phyloP scores from a whole-genome alignment of 805 yeast genomes.

The Osmozyma mogii region DNA sequence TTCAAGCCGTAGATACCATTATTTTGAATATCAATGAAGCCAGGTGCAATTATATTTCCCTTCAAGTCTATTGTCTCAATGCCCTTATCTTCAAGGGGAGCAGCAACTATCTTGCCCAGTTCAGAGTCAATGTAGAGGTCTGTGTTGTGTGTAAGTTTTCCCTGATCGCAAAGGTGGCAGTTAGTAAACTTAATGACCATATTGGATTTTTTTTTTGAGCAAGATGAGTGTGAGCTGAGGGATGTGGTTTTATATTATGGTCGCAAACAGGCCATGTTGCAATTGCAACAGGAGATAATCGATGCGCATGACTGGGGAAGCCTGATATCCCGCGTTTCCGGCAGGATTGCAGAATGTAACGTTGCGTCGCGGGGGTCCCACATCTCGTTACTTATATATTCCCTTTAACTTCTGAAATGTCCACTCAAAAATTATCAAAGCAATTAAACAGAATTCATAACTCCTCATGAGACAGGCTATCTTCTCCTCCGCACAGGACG shows the following conservation, averaged over 20 bases:
- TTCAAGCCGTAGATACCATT: constrained; percentile 53
- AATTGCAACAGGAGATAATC: constrained; percentile 4
- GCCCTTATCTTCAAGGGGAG: constrained; percentile 4
- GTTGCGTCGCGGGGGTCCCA: constrained; percentile 9
- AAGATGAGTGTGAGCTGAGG: no score
- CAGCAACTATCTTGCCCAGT: constrained; percentile 36
- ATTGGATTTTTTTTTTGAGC: no score
- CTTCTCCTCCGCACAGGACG: constrained; percentile 31
- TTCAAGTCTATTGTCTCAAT: constrained; percentile 33
- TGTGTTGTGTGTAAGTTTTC: constrained; percentile 21
- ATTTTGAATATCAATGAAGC: constrained; percentile 49
- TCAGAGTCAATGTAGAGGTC: constrained; percentile 38
- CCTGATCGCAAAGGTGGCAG: constrained; percentile 37
- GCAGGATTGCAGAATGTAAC: constrained; percentile 6
- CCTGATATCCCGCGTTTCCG: constrained; percentile 1
- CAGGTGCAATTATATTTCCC: constrained; percentile 46
- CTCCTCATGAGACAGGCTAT: constrained; percentile 28
- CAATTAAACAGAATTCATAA: no score
- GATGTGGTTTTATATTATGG: no score
- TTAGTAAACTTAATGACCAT: constrained; percentile 28
- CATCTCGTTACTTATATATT: no score
- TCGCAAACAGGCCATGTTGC: constrained; percentile 5
- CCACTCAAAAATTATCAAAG: no score
- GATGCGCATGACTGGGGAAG: neutral
- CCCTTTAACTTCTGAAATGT: no score